A percentile compares a stretch with the other conserved stretches of the same genome.
These are phyloP conservation scores for Corymbia maculata DNA, from an alignment of 345 rosid species.

Conservation along the genomic window DNA sequence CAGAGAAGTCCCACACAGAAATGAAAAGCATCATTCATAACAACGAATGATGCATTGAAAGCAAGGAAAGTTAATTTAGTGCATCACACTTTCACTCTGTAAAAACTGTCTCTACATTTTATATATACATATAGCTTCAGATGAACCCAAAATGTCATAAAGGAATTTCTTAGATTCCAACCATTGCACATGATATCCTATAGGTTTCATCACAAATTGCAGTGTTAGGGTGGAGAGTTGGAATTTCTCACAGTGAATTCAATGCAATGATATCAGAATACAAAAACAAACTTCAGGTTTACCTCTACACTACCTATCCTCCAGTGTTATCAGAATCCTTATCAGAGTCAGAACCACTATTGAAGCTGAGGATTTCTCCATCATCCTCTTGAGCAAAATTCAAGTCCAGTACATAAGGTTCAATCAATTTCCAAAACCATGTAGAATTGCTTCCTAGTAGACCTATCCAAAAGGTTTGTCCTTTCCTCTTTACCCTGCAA, in stretches of 20 bases:
- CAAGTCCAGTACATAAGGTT: constrained; percentile 45
- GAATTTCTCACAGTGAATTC: neutral
- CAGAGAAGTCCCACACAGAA: neutral
- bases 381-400: constrained; percentile 19
- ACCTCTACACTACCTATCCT: neutral
- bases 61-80: neutral
- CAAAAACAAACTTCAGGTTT: neutral
- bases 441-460: constrained; percentile 49
- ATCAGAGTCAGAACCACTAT: constrained; percentile 23
- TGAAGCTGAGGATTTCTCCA: constrained; percentile 33
- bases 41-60: neutral
- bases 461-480: constrained; percentile 75
- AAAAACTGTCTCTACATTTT: neutral
- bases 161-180: neutral
- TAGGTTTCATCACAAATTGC: neutral
- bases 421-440: constrained; percentile 62
- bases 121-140: neutral
- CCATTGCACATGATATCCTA: neutral
- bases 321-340: constrained; percentile 9
- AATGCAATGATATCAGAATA: neutral
- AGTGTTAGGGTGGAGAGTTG: neutral
- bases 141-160: neutral
- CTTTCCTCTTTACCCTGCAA: constrained; percentile 70
- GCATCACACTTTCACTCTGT: neutral
- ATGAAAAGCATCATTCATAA: neutral